Base-by-base conservation (phyloP, 495 filamentous ascomycete genomes). In the Podospora conica region DNA sequence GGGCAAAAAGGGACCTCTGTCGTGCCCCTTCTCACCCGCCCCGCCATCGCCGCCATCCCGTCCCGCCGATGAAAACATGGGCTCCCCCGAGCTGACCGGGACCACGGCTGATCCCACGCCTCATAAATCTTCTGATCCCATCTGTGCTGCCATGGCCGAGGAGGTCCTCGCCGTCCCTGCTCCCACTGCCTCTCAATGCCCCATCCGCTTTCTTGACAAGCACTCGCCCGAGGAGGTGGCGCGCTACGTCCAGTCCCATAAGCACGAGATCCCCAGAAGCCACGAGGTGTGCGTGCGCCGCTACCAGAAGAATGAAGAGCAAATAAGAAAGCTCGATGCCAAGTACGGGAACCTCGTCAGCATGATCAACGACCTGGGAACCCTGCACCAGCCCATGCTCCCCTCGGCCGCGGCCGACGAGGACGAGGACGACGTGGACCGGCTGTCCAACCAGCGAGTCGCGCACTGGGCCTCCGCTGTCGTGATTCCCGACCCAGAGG, bases 211-310 rank as follows among this genome's bases (percentile, higher is more conserved):
- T 74, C 78, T 97, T 67, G 88, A 96, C 71, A 88, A 96, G 74
- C 91, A 96, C 73, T 91, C 91, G 1, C 92, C 93, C 1, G 91
- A 96, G 80, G 93, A 97, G 75, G 87, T 97, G 58, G 93, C 92
- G 18, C 82, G 87, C 66, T 97, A 96, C 71, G 89, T 97, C 63
- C 90, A 96, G 74, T 89, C 85, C 23, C 93, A 97, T 79, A 96
- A 96, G 74, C 92, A 97, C 71, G 90, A 96, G 69, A 85, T 97
- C 27, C 93, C 93, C 3, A 83, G 93, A 65, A 95, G 91, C 70
- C 93, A 97, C 76, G 91, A 93, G 66, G 86, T 96, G 21, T 97
- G 93, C 73, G 90, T 97, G 63, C 86, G 88, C 68, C 85, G 93
- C 53, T 96, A 93, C 75, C 92, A 96, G 74, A 85, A 84, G 72